Base-by-base conservation (phyloP, 805 yeast genomes). In the Monosporozyma solicola region DNA sequence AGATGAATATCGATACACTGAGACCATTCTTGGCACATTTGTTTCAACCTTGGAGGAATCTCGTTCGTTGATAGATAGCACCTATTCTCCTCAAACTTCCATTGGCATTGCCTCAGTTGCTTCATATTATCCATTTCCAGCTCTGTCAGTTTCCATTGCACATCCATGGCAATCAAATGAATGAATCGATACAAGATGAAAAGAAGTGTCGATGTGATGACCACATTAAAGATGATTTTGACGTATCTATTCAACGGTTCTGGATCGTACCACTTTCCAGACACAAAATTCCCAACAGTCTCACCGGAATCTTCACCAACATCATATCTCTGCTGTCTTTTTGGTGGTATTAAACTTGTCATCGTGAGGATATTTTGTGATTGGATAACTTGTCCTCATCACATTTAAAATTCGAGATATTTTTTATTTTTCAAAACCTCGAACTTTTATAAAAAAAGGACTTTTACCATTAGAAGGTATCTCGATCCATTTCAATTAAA, bases 41-140 rank as follows among this genome's bases (percentile, higher is more conserved):
- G 67, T 59, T 85, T 94, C 16, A 89, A 66, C 0, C 88, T 90
- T 0, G 96, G 96, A 0, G 96, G 96, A 0, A 83, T 91, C n/a
- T 46, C 48, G 13, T 92, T 72, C 47, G 61, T 59, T 3, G 74
- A 82, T 3, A 80, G 79, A 1, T 79, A 74, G 65, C 99, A 92
- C 58, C 83, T 79, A 67, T 92, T 91, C 31, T 82, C 68, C 13
- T 77, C 66, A 62, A 85, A 92, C 13, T 46, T 31, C 29, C 24
- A 46, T 46, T 46, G 48, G 33, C 48, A 46, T 15, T 33, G 48
- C 22, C 29, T 32, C 27, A 31, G 20, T 13, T 46, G 43, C 20
- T 39, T 39, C 43, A 39, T 46, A 11, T 46, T 20, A 32, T 46
- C 48, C 41, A 46, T 22, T 13, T 31, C 41, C 22, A 39, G 20